A percentile compares a stretch with the other conserved stretches of the same genome.
phyloP scores from a whole-genome alignment of 768 basidiomycete genomes.

The Amanita pallidorosea region DNA sequence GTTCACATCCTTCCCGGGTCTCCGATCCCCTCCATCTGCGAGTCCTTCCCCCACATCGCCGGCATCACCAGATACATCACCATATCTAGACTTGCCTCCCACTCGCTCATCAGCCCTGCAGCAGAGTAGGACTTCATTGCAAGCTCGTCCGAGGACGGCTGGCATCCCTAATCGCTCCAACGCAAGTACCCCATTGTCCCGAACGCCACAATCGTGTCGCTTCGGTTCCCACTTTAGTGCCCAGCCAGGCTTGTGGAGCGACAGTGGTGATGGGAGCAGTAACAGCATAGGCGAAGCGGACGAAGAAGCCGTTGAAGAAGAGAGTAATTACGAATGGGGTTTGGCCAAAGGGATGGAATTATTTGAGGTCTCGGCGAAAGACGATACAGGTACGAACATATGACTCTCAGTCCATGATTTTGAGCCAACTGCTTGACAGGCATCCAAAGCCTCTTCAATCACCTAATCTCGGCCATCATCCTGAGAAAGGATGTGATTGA shows the following conservation, averaged over 20 bases:
- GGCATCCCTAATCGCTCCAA: constrained; percentile 39
- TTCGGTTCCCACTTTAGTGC: constrained; percentile 48
- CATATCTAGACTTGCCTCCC: constrained; percentile 52
- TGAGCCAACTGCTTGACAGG: constrained; percentile 32
- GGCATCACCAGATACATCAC: constrained; percentile 45
- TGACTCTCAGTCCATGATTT: constrained; percentile 8
- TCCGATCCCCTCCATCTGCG: constrained; percentile 46
- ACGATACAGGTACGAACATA: constrained; percentile 56
- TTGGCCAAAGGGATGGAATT: constrained; percentile 77
- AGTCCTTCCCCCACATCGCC: constrained; percentile 32
- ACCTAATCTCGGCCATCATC: constrained; percentile 75
- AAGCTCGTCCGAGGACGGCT: constrained; percentile 35
- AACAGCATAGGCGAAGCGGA: constrained; percentile 62
- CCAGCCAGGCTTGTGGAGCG: constrained; percentile 41
- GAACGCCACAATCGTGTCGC: constrained; percentile 43
- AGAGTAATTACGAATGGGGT: constrained; percentile 55
- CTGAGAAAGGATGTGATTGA: constrained; percentile 70
- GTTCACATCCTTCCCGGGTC: constrained; percentile 60
- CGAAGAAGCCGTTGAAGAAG: constrained; percentile 38
- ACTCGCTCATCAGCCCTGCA: constrained; percentile 40
- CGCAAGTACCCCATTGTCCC: constrained; percentile 29
- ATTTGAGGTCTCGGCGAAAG: constrained; percentile 88
- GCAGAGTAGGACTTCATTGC: constrained; percentile 38
- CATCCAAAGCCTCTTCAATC: constrained; percentile 69
- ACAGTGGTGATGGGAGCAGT: constrained; percentile 48